phyloP scores from a whole-genome alignment of 345 rosid genomes.

The Bruguiera gymnorhiza region DNA sequence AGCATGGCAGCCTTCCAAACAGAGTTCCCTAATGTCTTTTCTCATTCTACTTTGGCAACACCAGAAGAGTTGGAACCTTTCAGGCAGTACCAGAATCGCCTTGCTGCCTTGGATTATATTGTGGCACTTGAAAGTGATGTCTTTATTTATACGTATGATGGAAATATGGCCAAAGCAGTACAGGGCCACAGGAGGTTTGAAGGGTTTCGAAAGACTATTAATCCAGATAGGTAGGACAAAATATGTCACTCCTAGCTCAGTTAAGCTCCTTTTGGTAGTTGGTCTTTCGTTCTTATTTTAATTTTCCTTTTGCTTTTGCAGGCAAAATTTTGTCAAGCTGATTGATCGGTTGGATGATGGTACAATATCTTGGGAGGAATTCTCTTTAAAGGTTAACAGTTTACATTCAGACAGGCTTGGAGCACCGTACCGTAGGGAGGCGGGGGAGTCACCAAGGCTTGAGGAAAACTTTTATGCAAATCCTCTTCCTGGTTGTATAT shows the following conservation, averaged over 20 bases:
- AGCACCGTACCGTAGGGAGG: slow-evolving; percentile 59
- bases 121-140: slow-evolving; percentile 93
- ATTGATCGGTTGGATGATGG: slow-evolving; percentile 73
- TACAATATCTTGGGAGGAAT: slow-evolving; percentile 60
- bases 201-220: slow-evolving; percentile 80
- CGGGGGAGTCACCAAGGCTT: slow-evolving; percentile 62
- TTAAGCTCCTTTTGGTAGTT: not conserved
- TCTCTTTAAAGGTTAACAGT: slow-evolving; percentile 60
- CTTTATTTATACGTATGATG: slow-evolving; percentile 86
- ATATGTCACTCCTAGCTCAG: not conserved
- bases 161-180: slow-evolving; percentile 98
- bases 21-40: slow-evolving; percentile 80
- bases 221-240: slow-evolving; percentile 65
- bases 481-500: slow-evolving; percentile 86
- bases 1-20: slow-evolving; percentile 71
- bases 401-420: slow-evolving; percentile 67
- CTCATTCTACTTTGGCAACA: slow-evolving; percentile 78
- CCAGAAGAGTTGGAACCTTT: slow-evolving; percentile 78
- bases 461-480: slow-evolving; percentile 94
- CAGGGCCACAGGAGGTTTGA: slow-evolving; percentile 88
- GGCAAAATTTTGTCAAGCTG: slow-evolving; percentile 61
- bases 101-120: slow-evolving; percentile 87
- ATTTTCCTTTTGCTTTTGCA: slow-evolving; percentile 28
- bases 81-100: slow-evolving; percentile 72
- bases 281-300: not conserved